These are phyloP conservation scores for Gaeumannomyces tritici DNA, from an alignment of 2,329 filamentous ascomycete species.

Conservation along the genomic window DNA sequence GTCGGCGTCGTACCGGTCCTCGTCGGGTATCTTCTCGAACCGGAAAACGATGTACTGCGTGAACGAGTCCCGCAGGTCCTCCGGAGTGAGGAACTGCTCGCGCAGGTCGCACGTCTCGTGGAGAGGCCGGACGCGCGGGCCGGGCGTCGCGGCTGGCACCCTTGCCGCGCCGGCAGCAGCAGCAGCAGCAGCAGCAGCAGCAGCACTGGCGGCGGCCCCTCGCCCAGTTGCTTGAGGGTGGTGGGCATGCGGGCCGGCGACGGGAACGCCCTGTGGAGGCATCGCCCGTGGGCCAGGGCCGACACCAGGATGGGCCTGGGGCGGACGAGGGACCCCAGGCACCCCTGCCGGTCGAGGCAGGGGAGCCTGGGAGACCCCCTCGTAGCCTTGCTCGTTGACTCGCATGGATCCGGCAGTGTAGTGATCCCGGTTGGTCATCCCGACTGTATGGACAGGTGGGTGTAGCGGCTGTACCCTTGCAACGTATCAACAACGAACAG, in stretches of 20 bases:
- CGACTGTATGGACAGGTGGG: not conserved
- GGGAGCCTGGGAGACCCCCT: too few relatives aligned
- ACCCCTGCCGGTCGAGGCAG: too few relatives aligned
- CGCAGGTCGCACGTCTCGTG: conserved; percentile 1
- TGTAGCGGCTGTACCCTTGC: not conserved
- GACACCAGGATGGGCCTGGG: not conserved
- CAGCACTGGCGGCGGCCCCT: not conserved
- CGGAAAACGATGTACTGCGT: not conserved
- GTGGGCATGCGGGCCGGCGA: not conserved
- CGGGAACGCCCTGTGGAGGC: not conserved
- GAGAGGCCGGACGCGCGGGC: not conserved
- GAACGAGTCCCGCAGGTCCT: not conserved
- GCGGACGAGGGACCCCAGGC: not conserved
- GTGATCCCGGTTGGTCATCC: not conserved
- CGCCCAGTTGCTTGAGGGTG: not conserved
- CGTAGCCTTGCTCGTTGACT: not conserved
- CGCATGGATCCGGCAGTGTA: not conserved
- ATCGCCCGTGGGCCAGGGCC: not conserved
- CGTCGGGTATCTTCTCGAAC: not conserved
- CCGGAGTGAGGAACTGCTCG: not conserved
- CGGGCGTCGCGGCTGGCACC: too few relatives aligned
- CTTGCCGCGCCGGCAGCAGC: too few relatives aligned
- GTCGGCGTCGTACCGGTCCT: not conserved
- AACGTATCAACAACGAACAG: not conserved
- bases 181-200: too few relatives aligned